A percentile compares a stretch with the other conserved stretches of the same genome.
Evolutionary conservation across 306 rosid genomes (phyloP).

Genomic region (Rosa chinensis): DNA sequence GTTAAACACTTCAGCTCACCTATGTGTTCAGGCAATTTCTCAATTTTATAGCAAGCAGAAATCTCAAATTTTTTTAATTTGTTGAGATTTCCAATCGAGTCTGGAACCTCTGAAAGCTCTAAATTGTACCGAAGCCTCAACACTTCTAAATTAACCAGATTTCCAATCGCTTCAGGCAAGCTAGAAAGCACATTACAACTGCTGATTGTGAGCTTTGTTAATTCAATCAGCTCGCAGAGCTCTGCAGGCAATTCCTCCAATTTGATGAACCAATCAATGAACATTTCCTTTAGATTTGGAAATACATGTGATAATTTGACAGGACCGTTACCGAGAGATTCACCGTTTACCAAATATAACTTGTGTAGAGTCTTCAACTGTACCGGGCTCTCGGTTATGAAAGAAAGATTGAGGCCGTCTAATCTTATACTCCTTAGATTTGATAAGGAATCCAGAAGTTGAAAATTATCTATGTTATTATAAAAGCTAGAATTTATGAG

Average conservation of each 20-base stretch:
- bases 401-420: slow-evolving; percentile 47
- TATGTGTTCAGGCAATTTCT: slow-evolving; percentile 32
- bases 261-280: background rate
- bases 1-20: slow-evolving; percentile 25
- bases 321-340: background rate
- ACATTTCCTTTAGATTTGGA: slow-evolving; percentile 45
- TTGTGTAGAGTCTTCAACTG: slow-evolving; percentile 47
- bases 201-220: slow-evolving; percentile 44
- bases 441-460: slow-evolving; percentile 27
- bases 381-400: slow-evolving; percentile 18
- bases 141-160: slow-evolving; percentile 43
- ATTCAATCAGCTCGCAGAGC: slow-evolving; percentile 23
- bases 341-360: slow-evolving; percentile 27
- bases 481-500: slow-evolving; percentile 39
- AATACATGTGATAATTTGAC: slow-evolving; percentile 26
- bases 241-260: slow-evolving; percentile 33
- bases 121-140: slow-evolving; percentile 51
- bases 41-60: slow-evolving; percentile 44
- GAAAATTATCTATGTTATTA: slow-evolving; percentile 32
- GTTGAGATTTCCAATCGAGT: slow-evolving; percentile 34
- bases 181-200: slow-evolving; percentile 45
- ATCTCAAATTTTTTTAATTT: slow-evolving; percentile 49
- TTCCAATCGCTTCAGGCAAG: slow-evolving; percentile 46
- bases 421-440: slow-evolving; percentile 44
- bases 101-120: slow-evolving; percentile 39